Percentiles rank a stretch among this genome's conserved stretches.
Conservation (phyloP, 129 eudicot species). For the Glebionis coronaria region DNA sequence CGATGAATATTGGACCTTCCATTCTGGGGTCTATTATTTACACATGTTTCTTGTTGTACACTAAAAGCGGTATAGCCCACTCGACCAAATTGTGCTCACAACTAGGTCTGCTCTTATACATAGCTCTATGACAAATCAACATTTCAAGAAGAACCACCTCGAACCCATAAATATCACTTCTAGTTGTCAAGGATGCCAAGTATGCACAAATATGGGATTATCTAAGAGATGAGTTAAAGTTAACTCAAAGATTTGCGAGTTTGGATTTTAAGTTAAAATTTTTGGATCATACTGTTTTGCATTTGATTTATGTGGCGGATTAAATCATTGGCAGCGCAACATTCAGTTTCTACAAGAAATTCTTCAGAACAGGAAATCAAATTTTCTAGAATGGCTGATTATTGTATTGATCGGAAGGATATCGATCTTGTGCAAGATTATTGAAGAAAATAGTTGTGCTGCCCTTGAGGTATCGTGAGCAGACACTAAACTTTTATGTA, state of each 20-base stretch:
- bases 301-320: too few relatives aligned
- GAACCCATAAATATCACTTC: conserved; percentile 84
- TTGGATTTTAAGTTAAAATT: conserved; percentile 89
- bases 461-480: too few relatives aligned
- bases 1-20: conserved; percentile 67
- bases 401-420: conserved; percentile 78
- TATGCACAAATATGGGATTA: conserved; percentile 98
- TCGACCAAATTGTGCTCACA: conserved; percentile 78
- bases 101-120: conserved; percentile 79
- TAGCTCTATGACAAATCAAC: conserved; percentile 74
- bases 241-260: conserved; percentile 96
- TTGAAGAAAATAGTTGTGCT: too few relatives aligned
- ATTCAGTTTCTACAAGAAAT: conserved; percentile 92
- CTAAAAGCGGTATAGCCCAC: conserved; percentile 69
- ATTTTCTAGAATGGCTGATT: conserved; percentile 91
- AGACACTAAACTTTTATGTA: too few relatives aligned
- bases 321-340: conserved; percentile 58
- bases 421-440: too few relatives aligned
- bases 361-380: conserved; percentile 91
- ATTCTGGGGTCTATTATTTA: conserved; percentile 69
- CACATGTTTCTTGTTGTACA: conserved; percentile 52
- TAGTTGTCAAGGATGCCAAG: conserved; percentile 82
- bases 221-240: conserved; percentile 88
- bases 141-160: conserved; percentile 94
- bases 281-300: conserved; percentile 46